Conservation (phyloP, 2,329 filamentous ascomycete species). For the Fusarium sp. region DNA sequence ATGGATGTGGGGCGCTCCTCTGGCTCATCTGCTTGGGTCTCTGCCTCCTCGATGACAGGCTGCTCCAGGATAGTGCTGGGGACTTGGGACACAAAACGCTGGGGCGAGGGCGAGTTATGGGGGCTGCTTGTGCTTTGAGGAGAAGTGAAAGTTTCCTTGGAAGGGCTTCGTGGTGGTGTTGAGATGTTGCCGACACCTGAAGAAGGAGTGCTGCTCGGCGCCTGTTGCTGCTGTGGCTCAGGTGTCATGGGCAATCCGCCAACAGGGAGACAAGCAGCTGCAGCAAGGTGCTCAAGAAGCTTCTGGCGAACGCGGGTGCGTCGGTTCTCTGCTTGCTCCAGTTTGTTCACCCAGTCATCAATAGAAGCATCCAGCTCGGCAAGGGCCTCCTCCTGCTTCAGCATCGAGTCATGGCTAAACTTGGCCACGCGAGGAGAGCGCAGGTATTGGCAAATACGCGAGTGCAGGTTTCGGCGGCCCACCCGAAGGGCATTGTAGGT, state of each 20-base stretch:
- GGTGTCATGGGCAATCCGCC: slow-evolving; percentile 44
- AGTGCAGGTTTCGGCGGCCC: slow-evolving; percentile 81
- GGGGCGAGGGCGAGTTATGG: slow-evolving; percentile 59
- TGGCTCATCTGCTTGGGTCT: slow-evolving; percentile 38
- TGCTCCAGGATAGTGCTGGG: slow-evolving; percentile 67
- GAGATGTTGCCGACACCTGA: slow-evolving; percentile 57
- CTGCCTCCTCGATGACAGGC: slow-evolving; percentile 57
- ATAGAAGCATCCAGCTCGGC: slow-evolving; percentile 81
- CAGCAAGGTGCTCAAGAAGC: slow-evolving; percentile 83
- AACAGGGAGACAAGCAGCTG: slow-evolving; percentile 66
- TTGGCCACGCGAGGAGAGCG: slow-evolving; percentile 75
- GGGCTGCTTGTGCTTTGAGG: slow-evolving; percentile 42
- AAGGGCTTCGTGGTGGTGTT: slow-evolving; percentile 70
- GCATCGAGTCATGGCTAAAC: slow-evolving; percentile 78
- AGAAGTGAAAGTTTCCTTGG: slow-evolving; percentile 52
- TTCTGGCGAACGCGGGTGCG: slow-evolving; percentile 81
- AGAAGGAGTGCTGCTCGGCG: slow-evolving; percentile 51
- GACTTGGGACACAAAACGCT: slow-evolving; percentile 63
- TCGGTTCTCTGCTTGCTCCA: slow-evolving; percentile 84
- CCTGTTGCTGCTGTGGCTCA: slow-evolving; percentile 56
- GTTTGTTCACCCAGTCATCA: slow-evolving; percentile 82
- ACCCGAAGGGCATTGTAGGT: slow-evolving; percentile 80
- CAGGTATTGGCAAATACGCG: slow-evolving; percentile 80
- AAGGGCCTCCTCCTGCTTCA: slow-evolving; percentile 83
- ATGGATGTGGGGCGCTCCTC: slow-evolving; percentile 41